These are phyloP conservation scores for Candida chilensis DNA, from an alignment of 805 yeast genomes.

Conservation along the genomic window DNA sequence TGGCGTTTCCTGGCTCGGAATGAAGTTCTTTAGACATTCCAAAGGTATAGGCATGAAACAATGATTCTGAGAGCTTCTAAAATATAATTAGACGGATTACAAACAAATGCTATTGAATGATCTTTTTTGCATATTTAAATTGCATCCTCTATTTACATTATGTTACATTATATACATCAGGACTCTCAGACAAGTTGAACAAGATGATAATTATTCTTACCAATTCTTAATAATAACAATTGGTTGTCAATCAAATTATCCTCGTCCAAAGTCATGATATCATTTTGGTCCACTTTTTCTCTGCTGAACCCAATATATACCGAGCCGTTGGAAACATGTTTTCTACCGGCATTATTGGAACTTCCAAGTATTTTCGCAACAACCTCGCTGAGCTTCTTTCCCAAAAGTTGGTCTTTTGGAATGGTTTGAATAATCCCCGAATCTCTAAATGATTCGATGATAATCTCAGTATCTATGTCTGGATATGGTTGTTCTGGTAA, in stretches of 20 bases:
- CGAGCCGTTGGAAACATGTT: conserved; percentile 61
- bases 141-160: too few relatives aligned
- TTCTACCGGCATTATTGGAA: conserved; percentile 48
- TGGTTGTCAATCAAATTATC: conserved; percentile 48
- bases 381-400: conserved; percentile 38
- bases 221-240: conserved; percentile 60
- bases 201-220: conserved; percentile 60
- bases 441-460: conserved; percentile 44
- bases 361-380: conserved; percentile 38
- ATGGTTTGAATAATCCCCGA: conserved; percentile 45
- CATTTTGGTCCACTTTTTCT: conserved; percentile 41
- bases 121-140: too few relatives aligned
- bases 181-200: conserved; percentile 28
- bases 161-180: too few relatives aligned
- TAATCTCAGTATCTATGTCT: conserved; percentile 36
- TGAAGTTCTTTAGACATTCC: conserved; percentile 74
- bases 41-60: conserved; percentile 38
- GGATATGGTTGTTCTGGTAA: conserved; percentile 38
- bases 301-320: conserved; percentile 61
- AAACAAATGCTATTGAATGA: too few relatives aligned
- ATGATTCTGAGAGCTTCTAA: too few relatives aligned
- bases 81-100: too few relatives aligned
- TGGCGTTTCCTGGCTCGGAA: conserved; percentile 65
- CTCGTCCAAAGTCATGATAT: conserved; percentile 34
- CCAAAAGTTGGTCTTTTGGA: conserved; percentile 20